Evolutionary conservation across 1,139 yeast species (phyloP).

Genomic region (Suhomyces coccinellae): DNA sequence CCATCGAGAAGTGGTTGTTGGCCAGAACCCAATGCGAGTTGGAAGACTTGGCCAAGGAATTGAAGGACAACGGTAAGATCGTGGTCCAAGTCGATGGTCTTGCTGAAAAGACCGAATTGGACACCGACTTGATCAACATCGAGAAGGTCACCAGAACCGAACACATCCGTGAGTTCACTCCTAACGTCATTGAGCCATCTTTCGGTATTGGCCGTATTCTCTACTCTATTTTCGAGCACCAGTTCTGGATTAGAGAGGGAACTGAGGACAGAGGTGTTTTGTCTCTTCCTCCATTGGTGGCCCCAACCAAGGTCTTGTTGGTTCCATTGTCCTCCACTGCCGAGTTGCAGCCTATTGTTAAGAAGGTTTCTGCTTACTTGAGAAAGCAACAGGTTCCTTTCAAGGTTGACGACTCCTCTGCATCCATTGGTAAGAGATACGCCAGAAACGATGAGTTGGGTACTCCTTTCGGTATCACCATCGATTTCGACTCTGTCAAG

Average conservation of each 20-base stretch:
- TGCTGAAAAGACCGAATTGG: constrained; percentile 67
- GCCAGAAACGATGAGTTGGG: constrained; percentile 99
- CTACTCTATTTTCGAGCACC: constrained; percentile 90
- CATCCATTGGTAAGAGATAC: constrained; percentile 97
- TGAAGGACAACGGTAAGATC: constrained; percentile 64
- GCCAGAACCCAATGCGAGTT: constrained; percentile 83
- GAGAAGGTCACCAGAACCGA: constrained; percentile 79
- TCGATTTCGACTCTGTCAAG: constrained; percentile 90
- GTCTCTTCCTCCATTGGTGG: constrained; percentile 93
- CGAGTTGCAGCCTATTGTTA: constrained; percentile 74
- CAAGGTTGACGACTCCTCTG: constrained; percentile 96
- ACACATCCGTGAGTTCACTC: constrained; percentile 93
- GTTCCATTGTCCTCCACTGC: constrained; percentile 91
- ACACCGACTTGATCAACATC: constrained; percentile 67
- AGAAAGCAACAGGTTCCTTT: constrained; percentile 86
- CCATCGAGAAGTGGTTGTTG: constrained; percentile 77
- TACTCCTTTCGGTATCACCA: constrained; percentile 97
- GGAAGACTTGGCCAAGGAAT: constrained; percentile 71
- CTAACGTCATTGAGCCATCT: constrained; percentile 98
- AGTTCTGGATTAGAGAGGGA: constrained; percentile 93
- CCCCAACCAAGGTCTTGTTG: constrained; percentile 95
- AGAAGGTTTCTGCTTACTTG: constrained; percentile 65
- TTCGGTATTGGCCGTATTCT: constrained; percentile 98
- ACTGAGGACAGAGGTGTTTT: constrained; percentile 88
- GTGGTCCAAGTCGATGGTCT: constrained; percentile 61